A percentile compares a stretch with the other conserved stretches of the same genome.
Evolutionary conservation across 2,329 filamentous ascomycete genomes (phyloP).

Genomic region (Sporothrix dimorphospora): DNA sequence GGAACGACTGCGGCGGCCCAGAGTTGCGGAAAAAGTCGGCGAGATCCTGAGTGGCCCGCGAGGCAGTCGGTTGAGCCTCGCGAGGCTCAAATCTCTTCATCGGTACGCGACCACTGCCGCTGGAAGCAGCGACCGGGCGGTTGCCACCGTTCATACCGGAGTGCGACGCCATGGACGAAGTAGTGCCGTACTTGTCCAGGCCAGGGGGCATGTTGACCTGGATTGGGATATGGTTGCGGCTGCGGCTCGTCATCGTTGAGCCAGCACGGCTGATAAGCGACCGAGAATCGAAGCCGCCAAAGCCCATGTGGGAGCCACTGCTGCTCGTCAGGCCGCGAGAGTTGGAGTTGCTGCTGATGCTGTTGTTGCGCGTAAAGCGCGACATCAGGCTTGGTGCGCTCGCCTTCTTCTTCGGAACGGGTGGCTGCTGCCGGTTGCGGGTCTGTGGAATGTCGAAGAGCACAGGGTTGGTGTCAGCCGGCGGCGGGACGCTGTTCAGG

Average conservation of each 20-base stretch:
- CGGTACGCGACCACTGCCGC: conserved; percentile 45
- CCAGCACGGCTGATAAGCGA: conserved; percentile 48
- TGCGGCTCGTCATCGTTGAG: conserved; percentile 30
- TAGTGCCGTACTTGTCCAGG: conserved; percentile 45
- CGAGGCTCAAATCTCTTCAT: conserved; percentile 64
- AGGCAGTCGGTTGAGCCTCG: conserved; percentile 49
- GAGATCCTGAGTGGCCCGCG: conserved; percentile 64
- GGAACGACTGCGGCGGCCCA: conserved; percentile 56
- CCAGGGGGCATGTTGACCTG: conserved; percentile 54
- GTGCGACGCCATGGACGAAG: conserved; percentile 1
- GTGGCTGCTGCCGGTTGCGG: conserved; percentile 39
- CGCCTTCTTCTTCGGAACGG: conserved; percentile 63
- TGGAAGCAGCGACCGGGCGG: conserved; percentile 25
- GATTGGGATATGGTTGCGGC: conserved; percentile 56
- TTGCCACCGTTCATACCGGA: not conserved
- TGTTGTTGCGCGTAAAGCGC: conserved; percentile 50
- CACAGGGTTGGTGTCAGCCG: conserved; percentile 51
- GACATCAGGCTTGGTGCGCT: conserved; percentile 65
- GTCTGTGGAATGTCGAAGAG: conserved; percentile 42
- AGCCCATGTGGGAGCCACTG: conserved; percentile 10
- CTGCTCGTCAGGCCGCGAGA: conserved; percentile 33
- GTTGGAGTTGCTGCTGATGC: conserved; percentile 36
- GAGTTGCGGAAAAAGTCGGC: conserved; percentile 74
- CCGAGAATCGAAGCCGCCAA: conserved; percentile 40
- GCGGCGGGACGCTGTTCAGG: conserved; percentile 69